A percentile compares a stretch with the other conserved stretches of the same genome.
Conservation (phyloP, 106 monocot genomes). For the Gastrodia elata region DNA sequence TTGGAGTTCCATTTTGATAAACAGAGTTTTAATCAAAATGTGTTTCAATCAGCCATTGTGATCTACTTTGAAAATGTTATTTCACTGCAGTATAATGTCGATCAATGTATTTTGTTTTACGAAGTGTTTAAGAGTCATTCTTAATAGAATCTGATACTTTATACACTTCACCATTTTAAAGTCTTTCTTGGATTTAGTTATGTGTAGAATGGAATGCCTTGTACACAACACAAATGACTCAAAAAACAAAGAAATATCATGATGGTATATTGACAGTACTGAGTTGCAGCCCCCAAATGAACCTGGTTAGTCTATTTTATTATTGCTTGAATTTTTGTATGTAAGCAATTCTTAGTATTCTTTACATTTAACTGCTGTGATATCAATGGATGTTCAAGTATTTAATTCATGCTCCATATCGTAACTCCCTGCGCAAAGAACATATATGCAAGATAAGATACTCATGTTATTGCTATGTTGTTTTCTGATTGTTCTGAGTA, state of each 20-base stretch:
- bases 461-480: not conserved
- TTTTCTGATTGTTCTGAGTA: not conserved
- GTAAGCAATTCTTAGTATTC: not conserved
- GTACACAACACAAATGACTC: slow-evolving; percentile 73
- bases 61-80: not conserved
- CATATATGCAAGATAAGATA: not conserved
- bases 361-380: not conserved
- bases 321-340: not conserved
- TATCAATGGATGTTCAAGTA: not conserved
- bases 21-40: not conserved
- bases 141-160: not conserved
- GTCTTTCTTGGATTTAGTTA: not conserved
- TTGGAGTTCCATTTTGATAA: not conserved
- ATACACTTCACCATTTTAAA: not conserved
- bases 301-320: slow-evolving; percentile 33
- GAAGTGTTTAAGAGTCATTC: not conserved
- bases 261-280: slow-evolving; percentile 56
- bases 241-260: slow-evolving; percentile 85
- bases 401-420: not conserved
- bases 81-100: not conserved
- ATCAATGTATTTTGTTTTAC: not conserved
- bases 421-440: not conserved
- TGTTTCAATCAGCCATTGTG: not conserved
- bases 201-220: slow-evolving; percentile 73
- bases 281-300: slow-evolving; percentile 37